A percentile compares a stretch with the other conserved stretches of the same genome.
These are phyloP conservation scores for Forsythia suspensa DNA, from an alignment of 257 asterid genomes.

Conservation along the genomic window DNA sequence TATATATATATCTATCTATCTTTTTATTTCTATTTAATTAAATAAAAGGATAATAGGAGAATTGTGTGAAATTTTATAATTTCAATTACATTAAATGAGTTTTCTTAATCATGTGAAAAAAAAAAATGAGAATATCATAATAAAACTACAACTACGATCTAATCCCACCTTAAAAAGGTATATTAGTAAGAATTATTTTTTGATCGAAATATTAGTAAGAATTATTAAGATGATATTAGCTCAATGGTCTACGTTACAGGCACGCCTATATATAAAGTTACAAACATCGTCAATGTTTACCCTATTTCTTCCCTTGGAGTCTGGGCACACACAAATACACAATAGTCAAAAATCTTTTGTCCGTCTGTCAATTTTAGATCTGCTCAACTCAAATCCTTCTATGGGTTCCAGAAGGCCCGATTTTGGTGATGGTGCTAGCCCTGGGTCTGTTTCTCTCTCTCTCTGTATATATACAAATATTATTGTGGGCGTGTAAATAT, in stretches of 20 bases:
- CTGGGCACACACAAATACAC: not conserved
- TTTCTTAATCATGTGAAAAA: no score
- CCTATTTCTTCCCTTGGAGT: not conserved
- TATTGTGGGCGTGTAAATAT: not conserved
- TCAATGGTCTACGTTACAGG: not conserved
- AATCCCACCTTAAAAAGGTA: no score
- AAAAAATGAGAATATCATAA: no score
- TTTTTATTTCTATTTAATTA: no score
- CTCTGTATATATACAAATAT: not conserved
- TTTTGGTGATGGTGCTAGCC: slow-evolving; percentile 94
- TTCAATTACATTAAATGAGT: no score
- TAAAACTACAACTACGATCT: no score
- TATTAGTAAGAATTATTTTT: no score
- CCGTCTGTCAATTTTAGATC: slow-evolving; percentile 31
- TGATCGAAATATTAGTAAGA: no score
- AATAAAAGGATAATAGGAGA: no score
- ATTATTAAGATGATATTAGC: no score
- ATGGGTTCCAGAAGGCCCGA: slow-evolving; percentile 84
- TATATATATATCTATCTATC: no score
- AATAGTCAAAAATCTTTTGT: slow-evolving; percentile 49
- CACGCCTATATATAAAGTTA: not conserved
- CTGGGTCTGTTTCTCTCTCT: slow-evolving; percentile 55
- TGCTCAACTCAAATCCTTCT: slow-evolving; percentile 21
- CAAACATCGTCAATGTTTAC: not conserved
- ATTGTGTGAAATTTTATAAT: no score